Percentiles rank a stretch among this genome's conserved stretches.
Evolutionary conservation across 75 land plant genomes (phyloP).

Genomic region (Gnetum montanum): DNA sequence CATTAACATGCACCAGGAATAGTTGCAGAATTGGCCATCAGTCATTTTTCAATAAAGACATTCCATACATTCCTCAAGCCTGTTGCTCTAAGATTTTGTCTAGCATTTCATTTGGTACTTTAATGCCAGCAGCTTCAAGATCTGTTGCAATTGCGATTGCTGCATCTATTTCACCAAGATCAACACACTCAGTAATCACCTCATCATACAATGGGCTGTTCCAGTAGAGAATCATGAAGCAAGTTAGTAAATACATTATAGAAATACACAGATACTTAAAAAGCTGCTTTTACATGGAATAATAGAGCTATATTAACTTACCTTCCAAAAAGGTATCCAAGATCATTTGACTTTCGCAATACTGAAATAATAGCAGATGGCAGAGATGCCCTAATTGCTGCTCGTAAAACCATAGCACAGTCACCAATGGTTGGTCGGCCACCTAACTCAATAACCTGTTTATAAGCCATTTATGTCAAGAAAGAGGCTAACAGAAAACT

Average conservation of each 20-base stretch:
- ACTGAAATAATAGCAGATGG: slow-evolving; percentile 85
- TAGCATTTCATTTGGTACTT: slow-evolving; percentile 60
- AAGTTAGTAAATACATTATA: background rate
- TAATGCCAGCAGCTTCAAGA: slow-evolving; percentile 79
- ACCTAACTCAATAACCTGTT: slow-evolving; percentile 88
- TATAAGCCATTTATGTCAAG: background rate
- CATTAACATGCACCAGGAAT: too few relatives aligned
- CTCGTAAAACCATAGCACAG: slow-evolving; percentile 86
- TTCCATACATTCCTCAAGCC: too few relatives aligned
- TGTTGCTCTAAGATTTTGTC: slow-evolving; percentile 79
- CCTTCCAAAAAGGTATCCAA: slow-evolving; percentile 94
- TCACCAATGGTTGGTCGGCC: slow-evolving; percentile 95
- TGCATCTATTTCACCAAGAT: slow-evolving; percentile 85
- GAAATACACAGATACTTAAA: background rate
- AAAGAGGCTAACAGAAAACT: background rate
- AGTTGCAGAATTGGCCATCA: too few relatives aligned
- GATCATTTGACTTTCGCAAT: slow-evolving; percentile 71
- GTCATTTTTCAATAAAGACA: too few relatives aligned
- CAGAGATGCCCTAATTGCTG: slow-evolving; percentile 84
- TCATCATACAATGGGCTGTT: slow-evolving; percentile 92
- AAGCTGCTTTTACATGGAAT: slow-evolving; percentile 1
- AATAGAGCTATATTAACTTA: slow-evolving; percentile 6
- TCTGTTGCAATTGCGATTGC: slow-evolving; percentile 90
- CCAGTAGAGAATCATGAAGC: background rate
- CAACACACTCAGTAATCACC: slow-evolving; percentile 60